Evolutionary conservation across 192 early-diverging fungal genomes (phyloP), one percentile per base, ranked within the genome.

Genomic region (Bifiguratus adelaidae): DNA sequence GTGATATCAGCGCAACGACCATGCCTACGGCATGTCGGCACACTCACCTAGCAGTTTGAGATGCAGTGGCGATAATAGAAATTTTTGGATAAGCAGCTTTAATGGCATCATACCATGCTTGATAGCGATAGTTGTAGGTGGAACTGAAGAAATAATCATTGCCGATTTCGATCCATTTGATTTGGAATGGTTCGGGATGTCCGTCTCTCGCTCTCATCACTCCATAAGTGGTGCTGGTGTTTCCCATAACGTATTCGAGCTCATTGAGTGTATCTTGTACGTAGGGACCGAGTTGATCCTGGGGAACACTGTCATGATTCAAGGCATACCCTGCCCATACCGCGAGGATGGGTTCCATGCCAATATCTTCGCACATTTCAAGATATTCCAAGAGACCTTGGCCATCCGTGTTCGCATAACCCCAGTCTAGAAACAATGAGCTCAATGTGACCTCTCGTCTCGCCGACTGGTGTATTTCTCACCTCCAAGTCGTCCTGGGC

Each of bases 71-170:
- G 19, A 57, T 55, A 5, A 57, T 1, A 6, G 41, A 23, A 0
- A 57, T 21, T 4, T 40, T 23, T 15, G 56, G 56, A 25, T 57
- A 57, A 27, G 27, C 53, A 7, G 25, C 33, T 28, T 47, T 41
- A 26, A 57, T 57, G 24, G 56, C 56, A 46, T 48, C 40, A 15
- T 57, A 52, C 21, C 22, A 57, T n/a, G 56, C 56, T 23, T 46
- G 40, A 53, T 53, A 57, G 6, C 56, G 56, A 23, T 57, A 47
- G 9, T 46, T 38, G 18, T 57, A 55, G 19, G 56, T 30, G 2
- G 28, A 21, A 22, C 52, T 42, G 8, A 47, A 50, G 56, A 52
- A 47, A 15, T 57, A 52, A 16, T 57, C 56, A 21, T 57, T 57
- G 7, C 56, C 56, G 21, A 57, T 16, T 56, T 57, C 56, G 7